Evolutionary conservation across 2,329 filamentous ascomycete species (phyloP), one percentile per base, ranked within the genome.

Genomic region (Rhynchosporium agropyri): DNA sequence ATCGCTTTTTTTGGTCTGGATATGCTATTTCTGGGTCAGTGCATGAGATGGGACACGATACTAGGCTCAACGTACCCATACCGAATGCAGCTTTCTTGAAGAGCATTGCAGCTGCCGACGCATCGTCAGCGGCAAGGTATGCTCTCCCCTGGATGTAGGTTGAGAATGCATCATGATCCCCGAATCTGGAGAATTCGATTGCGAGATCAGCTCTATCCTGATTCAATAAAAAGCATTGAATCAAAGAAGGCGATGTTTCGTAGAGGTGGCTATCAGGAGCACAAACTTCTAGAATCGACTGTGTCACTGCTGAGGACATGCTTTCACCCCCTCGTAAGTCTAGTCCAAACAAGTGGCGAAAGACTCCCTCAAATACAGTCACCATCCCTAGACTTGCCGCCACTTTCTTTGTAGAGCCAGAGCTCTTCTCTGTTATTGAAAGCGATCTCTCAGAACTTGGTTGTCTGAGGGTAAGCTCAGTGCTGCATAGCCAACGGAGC

Each of bases 121-220:
- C 88, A 72, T 96, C 89, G 60, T 88, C 89, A 66, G 89, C 83
- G 4, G 88, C 86, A 40, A 98, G 79, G 68, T 86, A 84, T 55
- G 96, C 82, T 36, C 95, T 88, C 2, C 90, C 95, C 75, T 93
- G 91, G 4, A 98, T 83, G 73, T 99, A 99, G 69, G 81, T 90
- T 79, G 78, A 87, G 80, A 83, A 92, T 67, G 82, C 78, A 58
- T 83, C 83, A 58, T 82, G 79, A 26, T 80, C 78, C 65, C 81
- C 81, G 70, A 87, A 88, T 0, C 82, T 79, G 13, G 77, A 76
- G 31, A 88, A 79, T 65, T 87, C 82, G 36, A 82, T 70, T 13
- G 86, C 84, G 20, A 89, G 75, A 70, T 89, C 86, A 3, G 84
- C 78, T 62, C 86, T 79, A 60, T 84, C 82, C 63, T 81, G 78